Percentiles rank a stretch among this genome's conserved stretches.
Evolutionary conservation across 2,329 filamentous ascomycete genomes (phyloP).

Genomic region (Phoma herbarum): DNA sequence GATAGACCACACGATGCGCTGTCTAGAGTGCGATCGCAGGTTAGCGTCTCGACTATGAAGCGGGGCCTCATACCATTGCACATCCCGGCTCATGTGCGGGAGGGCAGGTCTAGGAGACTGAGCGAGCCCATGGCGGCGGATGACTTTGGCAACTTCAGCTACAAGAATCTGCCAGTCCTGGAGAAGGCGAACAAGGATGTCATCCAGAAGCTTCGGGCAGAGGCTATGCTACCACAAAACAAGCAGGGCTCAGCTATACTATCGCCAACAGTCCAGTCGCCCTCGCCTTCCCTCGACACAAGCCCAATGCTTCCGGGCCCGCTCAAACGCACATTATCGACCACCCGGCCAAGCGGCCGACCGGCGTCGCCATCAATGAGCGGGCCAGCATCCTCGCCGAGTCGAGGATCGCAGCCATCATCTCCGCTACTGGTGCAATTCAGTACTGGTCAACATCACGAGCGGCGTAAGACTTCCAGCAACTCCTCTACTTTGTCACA

Average conservation of each 20-base stretch:
- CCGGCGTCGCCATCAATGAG: slow-evolving; percentile 87
- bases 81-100: slow-evolving; percentile 94
- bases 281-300: slow-evolving; percentile 77
- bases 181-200: slow-evolving; percentile 99
- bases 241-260: slow-evolving; percentile 56
- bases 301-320: slow-evolving; percentile 84
- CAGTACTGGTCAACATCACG: slow-evolving; percentile 81
- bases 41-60: slow-evolving; percentile 82
- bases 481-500: slow-evolving; percentile 86
- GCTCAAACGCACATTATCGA: slow-evolving; percentile 82
- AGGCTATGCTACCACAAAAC: slow-evolving; percentile 78
- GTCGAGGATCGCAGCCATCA: slow-evolving; percentile 81
- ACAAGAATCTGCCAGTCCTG: slow-evolving; percentile 95
- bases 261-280: slow-evolving; percentile 59
- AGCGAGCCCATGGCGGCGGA: slow-evolving; percentile 90
- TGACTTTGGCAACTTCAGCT: slow-evolving; percentile 95
- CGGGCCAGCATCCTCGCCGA: slow-evolving; percentile 87
- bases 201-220: slow-evolving; percentile 92
- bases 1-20: slow-evolving; percentile 95
- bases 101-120: slow-evolving; percentile 83
- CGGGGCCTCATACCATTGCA: slow-evolving; percentile 93
- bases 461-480: slow-evolving; percentile 91
- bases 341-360: slow-evolving; percentile 74
- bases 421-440: slow-evolving; percentile 97
- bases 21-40: slow-evolving; percentile 85